Conservation (phyloP, 208 protist genomes). For the Lotmaria passim region DNA sequence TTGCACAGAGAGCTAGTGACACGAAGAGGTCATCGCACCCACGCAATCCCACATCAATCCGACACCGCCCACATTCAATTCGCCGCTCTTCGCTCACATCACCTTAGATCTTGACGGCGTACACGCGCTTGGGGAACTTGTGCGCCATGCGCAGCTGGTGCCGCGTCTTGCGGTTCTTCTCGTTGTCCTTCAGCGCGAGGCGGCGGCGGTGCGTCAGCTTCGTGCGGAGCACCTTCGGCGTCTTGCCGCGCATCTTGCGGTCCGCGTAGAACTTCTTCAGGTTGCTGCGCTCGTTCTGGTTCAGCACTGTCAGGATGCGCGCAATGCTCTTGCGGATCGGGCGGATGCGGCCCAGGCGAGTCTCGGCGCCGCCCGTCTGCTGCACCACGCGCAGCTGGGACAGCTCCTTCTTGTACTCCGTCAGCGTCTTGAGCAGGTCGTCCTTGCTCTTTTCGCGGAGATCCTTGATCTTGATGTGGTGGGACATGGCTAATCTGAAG, state of each 20-base stretch:
- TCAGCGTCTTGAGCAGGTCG: slow-evolving; percentile 97
- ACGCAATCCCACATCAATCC: not conserved
- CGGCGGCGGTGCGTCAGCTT: slow-evolving; percentile 92
- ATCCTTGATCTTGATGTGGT: slow-evolving; percentile 88
- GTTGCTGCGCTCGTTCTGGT: slow-evolving; percentile 94
- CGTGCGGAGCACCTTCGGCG: slow-evolving; percentile 77
- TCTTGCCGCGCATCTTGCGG: slow-evolving; percentile 85
- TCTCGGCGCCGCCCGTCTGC: slow-evolving; percentile 91
- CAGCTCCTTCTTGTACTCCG: slow-evolving; percentile 97
- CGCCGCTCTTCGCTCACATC: slow-evolving; percentile 12
- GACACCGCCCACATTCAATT: not conserved
- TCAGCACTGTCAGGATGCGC: slow-evolving; percentile 97
- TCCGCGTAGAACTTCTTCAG: slow-evolving; percentile 95
- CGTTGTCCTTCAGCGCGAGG: slow-evolving; percentile 83
- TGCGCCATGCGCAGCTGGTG: slow-evolving; percentile 76
- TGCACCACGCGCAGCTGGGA: slow-evolving; percentile 96
- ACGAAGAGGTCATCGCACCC: not conserved
- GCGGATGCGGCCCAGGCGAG: slow-evolving; percentile 95
- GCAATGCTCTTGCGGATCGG: slow-evolving; percentile 97
- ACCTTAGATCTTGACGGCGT: slow-evolving; percentile 87
- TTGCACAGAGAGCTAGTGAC: not conserved
- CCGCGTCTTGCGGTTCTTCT: slow-evolving; percentile 92
- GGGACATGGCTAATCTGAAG: slow-evolving; percentile 67
- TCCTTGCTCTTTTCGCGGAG: slow-evolving; percentile 96
- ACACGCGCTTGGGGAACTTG: slow-evolving; percentile 88